Evolutionary conservation across 2,329 filamentous ascomycete genomes (phyloP).

Genomic region (Pyrenochaeta sp.): DNA sequence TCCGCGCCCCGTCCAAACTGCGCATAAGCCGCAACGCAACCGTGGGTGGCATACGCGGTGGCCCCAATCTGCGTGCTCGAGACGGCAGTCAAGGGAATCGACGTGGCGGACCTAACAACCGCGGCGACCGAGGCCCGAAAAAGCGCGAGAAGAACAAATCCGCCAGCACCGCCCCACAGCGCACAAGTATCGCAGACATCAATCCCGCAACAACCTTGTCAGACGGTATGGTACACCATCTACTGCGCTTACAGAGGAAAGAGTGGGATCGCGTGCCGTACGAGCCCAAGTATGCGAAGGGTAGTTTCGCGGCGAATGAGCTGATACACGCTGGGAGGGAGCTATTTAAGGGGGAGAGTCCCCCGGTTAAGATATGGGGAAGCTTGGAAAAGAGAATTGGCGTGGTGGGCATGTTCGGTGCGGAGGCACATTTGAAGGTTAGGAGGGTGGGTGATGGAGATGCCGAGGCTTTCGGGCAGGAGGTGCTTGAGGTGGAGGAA

Average conservation of each 20-base stretch:
- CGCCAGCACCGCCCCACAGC: conserved; percentile 4
- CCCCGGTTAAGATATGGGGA: conserved; percentile 40
- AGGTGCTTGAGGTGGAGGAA: conserved; percentile 9
- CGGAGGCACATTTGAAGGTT: conserved; percentile 35
- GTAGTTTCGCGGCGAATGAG: conserved; percentile 42
- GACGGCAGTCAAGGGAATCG: conserved; percentile 14
- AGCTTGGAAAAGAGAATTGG: conserved; percentile 40
- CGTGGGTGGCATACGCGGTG: conserved; percentile 17
- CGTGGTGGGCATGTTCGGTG: conserved; percentile 47
- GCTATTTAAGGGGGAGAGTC: conserved; percentile 43
- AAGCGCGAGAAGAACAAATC: conserved; percentile 27
- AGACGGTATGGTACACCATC: conserved; percentile 43
- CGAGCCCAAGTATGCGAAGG: conserved; percentile 45
- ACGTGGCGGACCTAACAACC: conserved; percentile 10
- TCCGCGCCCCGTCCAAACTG: conserved; percentile 40
- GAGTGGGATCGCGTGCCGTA: conserved; percentile 48
- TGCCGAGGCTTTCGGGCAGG: conserved; percentile 29
- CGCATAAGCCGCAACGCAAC: conserved; percentile 24
- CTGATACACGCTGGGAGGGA: conserved; percentile 43
- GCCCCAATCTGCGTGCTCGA: conserved; percentile 39
- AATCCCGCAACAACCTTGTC: conserved; percentile 27
- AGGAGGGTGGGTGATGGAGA: conserved; percentile 34
- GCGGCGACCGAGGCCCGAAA: conserved; percentile 26
- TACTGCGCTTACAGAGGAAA: conserved; percentile 44
- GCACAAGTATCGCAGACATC: conserved; percentile 12